Evolutionary conservation across 805 yeast species (phyloP).

Genomic region (Brettanomyces custersianus): DNA sequence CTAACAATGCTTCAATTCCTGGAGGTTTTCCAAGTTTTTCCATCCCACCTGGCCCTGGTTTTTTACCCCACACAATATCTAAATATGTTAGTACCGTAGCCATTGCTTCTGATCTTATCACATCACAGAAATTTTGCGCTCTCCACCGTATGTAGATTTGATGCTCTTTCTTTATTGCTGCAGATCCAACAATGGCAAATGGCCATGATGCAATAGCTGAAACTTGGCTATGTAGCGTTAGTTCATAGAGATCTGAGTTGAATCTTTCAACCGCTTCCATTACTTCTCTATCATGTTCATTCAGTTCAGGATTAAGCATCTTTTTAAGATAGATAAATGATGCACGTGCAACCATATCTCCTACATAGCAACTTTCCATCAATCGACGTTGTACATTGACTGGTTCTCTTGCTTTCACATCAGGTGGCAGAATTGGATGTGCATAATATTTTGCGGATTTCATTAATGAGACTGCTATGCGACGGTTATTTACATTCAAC

Average conservation of each 20-base stretch:
- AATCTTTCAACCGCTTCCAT: constrained; percentile 7
- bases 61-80: constrained; percentile 10
- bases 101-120: constrained; percentile 7
- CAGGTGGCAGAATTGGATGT: constrained; percentile 10
- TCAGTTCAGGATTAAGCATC: constrained; percentile 7
- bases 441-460: constrained; percentile 9
- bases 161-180: constrained; percentile 7
- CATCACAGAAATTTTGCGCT: constrained; percentile 7
- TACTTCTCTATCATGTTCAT: constrained; percentile 4
- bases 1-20: constrained; percentile 2
- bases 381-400: constrained; percentile 10
- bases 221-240: constrained; percentile 10
- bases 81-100: constrained; percentile 7
- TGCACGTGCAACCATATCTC: constrained; percentile 10
- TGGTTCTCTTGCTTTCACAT: constrained; percentile 10
- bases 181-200: constrained; percentile 12
- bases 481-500: constrained; percentile 3
- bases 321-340: constrained; percentile 8
- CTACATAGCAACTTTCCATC: constrained; percentile 13
- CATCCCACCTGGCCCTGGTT: constrained; percentile 2
- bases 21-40: constrained; percentile 5
- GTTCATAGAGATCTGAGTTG: constrained; percentile 5
- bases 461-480: constrained; percentile 3
- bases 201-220: constrained; percentile 12
- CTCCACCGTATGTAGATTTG: constrained; percentile 10